Evolutionary conservation across 1,139 yeast species (phyloP), one percentile per base, ranked within the genome.

Genomic region (Diutina scorzettiae): DNA sequence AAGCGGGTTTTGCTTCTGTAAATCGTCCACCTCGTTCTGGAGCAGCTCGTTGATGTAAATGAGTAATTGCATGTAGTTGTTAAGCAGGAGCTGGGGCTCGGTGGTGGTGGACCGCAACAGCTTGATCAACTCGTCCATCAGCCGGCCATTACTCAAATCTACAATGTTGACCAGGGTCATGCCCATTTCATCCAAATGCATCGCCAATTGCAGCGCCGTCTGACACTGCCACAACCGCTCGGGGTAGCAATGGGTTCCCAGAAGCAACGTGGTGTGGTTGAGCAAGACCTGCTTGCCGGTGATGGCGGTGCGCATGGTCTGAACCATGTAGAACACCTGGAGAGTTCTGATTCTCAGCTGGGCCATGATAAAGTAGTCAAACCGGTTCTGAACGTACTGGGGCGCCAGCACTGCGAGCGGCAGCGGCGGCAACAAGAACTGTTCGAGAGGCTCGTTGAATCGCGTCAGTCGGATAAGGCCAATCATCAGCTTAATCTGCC

Each of bases 261-360:
- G 39, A 8, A 14, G 17, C 28, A 34, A 23, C 39, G 23, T 34
- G 19, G 17, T 4, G 6, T n/a, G 17, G 11, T 21, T 34, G 11
- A 34, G 28, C 27, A 34, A 23, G 19, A 34, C 39, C 39, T 17
- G 39, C 24, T 23, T n/a, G 7, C 39, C 39, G 3, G 17, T 34
- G 24, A 34, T 34, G n/a, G 39, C 39, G 4, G 28, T 20, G 7
- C 39, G 27, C 39, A 85, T 62, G 29, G 81, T 79, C 43, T 86
- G 80, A 17, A 87, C 67, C 53, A 82, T 69, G 51, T 85, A 78
- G 42, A 87, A 76, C 3, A 81, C 81, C 52, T 84, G 93, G 53
- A 89, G 73, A 0, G 96, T 85, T 53, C 96, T 71, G 43, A 87
- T 84, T 51, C 96, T 71, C 33, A 91, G 78, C 60, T 89, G 96